These are phyloP conservation scores for Castanea mollissima DNA, from an alignment of 306 rosid species.

Conservation along the genomic window DNA sequence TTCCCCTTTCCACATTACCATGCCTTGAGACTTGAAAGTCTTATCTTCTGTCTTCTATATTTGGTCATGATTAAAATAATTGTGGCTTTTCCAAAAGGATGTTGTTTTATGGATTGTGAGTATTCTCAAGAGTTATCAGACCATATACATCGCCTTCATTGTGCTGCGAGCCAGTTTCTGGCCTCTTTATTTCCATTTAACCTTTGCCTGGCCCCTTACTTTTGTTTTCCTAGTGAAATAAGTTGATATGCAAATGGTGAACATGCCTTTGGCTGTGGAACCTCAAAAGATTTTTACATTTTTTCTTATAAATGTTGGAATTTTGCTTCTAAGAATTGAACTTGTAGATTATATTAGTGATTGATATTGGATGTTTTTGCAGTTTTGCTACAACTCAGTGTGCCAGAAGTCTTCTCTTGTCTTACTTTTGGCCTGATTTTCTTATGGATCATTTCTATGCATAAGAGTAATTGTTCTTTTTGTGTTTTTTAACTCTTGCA, in stretches of 20 bases:
- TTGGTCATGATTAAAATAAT: not conserved
- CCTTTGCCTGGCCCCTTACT: slow-evolving; percentile 14
- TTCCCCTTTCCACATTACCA: not conserved
- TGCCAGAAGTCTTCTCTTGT: no score
- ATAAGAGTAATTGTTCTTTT: not conserved
- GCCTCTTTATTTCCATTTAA: not conserved
- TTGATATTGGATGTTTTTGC: not conserved
- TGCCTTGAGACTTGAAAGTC: not conserved
- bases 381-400: no score
- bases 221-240: slow-evolving; percentile 14
- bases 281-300: not conserved
- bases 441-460: not conserved
- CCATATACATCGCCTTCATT: not conserved
- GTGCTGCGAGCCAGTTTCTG: not conserved
- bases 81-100: not conserved
- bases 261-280: slow-evolving; percentile 9
- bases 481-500: slow-evolving; percentile 24
- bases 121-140: not conserved
- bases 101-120: not conserved
- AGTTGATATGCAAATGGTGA: not conserved
- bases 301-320: not conserved
- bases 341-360: not conserved
- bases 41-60: not conserved
- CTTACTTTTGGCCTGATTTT: not conserved
- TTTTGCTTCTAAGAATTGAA: slow-evolving; percentile 14